Evolutionary conservation across 306 rosid species (phyloP), one percentile per base, ranked within the genome.

Genomic region (Carpinus viminea): DNA sequence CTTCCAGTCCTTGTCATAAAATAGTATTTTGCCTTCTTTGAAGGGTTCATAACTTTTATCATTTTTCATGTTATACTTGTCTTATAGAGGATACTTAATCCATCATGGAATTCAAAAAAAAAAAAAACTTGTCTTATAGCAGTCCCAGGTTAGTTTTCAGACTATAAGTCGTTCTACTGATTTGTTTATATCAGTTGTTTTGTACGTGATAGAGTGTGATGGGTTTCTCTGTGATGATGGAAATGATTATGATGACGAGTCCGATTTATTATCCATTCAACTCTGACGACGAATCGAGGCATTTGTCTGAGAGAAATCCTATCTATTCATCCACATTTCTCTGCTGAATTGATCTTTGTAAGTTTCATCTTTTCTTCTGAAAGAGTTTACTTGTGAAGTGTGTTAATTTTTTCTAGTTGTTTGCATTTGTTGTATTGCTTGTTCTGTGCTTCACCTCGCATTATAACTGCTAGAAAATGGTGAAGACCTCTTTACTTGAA

Each of bases 211-310:
- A 55, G 21, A 55, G 26, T 12, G 61, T 10, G 38, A 12, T 18
- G 4, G 76, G 41, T 51, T 51, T 72, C 61, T 72, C 75, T 26
- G n/a, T 72, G 75, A 72, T 28, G 75, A 72, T 21, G 21, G 50
- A 50, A 51, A 41, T 59, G 18, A 26, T 15, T 21, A 50, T 11
- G 75, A 72, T 72, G 75, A 72, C 65, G 51, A 53, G 65, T 34
- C 76, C 48, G 76, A 73, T 73, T 8, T 72, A 36, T 34, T 12
- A 50, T 73, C 76, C 59, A 51, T 51, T 34, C 41, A 53, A 38
- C 64, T 15, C 15, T 73, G 76, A 73, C 48, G 76, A 73, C 65
- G 54, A 50, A 50, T 16, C 76, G 76, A 73, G 76, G 76, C 76
- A 73, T 73, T 73, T 73, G 76, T 73, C 76, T 73, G 76, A 73